These are phyloP conservation scores for Penicillium riverlandense DNA, from an alignment of 495 filamentous ascomycete species.

Conservation along the genomic window DNA sequence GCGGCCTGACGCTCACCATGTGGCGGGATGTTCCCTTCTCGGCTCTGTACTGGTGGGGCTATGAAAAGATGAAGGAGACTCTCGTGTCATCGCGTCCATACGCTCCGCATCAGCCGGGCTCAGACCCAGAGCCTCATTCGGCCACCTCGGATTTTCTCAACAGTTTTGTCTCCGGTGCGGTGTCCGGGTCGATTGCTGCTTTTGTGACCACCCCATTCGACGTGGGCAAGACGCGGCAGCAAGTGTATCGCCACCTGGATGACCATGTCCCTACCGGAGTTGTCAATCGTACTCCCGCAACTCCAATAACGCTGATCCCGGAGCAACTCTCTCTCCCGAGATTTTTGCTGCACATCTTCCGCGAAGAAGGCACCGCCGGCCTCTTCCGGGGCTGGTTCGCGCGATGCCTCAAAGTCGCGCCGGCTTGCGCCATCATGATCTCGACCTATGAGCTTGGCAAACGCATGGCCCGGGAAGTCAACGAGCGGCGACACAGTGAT, in stretches of 20 bases:
- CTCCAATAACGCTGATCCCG: conserved; percentile 40
- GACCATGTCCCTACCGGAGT: conserved; percentile 28
- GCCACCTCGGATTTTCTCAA: conserved; percentile 56
- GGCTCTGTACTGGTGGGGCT: conserved; percentile 95
- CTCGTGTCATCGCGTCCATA: conserved; percentile 58
- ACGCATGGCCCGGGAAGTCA: conserved; percentile 71
- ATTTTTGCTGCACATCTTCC: conserved; percentile 82
- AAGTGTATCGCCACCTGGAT: conserved; percentile 58
- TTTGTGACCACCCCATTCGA: conserved; percentile 95
- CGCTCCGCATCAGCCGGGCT: conserved; percentile 9
- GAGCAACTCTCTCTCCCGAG: conserved; percentile 69
- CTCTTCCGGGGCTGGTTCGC: conserved; percentile 89
- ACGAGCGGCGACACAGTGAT: conserved; percentile 48
- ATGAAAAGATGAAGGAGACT: conserved; percentile 67
- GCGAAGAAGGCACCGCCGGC: conserved; percentile 69
- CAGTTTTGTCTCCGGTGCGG: conserved; percentile 79
- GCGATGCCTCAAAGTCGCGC: conserved; percentile 87
- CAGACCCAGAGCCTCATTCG: conserved; percentile 7
- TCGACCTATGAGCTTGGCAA: conserved; percentile 95
- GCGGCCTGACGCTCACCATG: conserved; percentile 85
- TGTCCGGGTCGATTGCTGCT: conserved; percentile 76
- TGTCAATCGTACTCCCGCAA: background rate
- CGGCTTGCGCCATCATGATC: conserved; percentile 99
- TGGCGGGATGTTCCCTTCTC: conserved; percentile 98
- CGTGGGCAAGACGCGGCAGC: conserved; percentile 91